Percentiles rank a stretch among this genome's conserved stretches.
These are phyloP conservation scores for Clitopilus hobsonii DNA, from an alignment of 768 basidiomycete species.

Conservation along the genomic window DNA sequence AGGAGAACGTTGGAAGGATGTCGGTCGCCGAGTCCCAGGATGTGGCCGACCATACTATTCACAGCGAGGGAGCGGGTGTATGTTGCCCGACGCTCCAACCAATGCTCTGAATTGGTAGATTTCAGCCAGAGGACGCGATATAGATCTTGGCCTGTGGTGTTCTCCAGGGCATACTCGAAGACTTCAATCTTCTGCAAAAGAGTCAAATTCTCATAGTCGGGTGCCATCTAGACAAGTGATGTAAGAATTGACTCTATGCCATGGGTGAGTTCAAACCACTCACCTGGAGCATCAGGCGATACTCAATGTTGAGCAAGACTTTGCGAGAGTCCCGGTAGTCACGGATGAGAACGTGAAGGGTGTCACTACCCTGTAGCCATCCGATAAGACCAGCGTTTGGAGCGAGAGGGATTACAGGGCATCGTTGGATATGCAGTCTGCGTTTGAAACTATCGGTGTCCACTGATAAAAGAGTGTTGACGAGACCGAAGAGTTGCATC, in stretches of 20 bases:
- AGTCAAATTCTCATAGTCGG: conserved; percentile 93
- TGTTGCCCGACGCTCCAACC: conserved; percentile 93
- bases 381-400: conserved; percentile 93
- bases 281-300: conserved; percentile 97
- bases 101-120: conserved; percentile 92
- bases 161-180: conserved; percentile 97
- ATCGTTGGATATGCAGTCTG: conserved; percentile 90
- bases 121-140: conserved; percentile 97
- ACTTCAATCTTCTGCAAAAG: conserved; percentile 98
- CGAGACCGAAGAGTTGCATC: conserved; percentile 97
- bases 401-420: conserved; percentile 89
- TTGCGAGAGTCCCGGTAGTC: conserved; percentile 96
- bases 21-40: conserved; percentile 94
- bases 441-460: conserved; percentile 96
- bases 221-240: conserved; percentile 75
- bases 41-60: conserved; percentile 98
- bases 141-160: conserved; percentile 96
- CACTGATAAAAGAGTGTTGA: conserved; percentile 89
- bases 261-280: conserved; percentile 10
- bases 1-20: conserved; percentile 95
- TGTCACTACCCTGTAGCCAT: conserved; percentile 95
- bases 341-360: conserved; percentile 91
- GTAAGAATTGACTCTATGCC: neutral
- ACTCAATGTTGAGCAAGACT: conserved; percentile 95
- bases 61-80: conserved; percentile 95